Percentiles rank a stretch among this genome's conserved stretches.
phyloP scores from a whole-genome alignment of 192 early-diverging fungal species.

The Paraglomus occultum region DNA sequence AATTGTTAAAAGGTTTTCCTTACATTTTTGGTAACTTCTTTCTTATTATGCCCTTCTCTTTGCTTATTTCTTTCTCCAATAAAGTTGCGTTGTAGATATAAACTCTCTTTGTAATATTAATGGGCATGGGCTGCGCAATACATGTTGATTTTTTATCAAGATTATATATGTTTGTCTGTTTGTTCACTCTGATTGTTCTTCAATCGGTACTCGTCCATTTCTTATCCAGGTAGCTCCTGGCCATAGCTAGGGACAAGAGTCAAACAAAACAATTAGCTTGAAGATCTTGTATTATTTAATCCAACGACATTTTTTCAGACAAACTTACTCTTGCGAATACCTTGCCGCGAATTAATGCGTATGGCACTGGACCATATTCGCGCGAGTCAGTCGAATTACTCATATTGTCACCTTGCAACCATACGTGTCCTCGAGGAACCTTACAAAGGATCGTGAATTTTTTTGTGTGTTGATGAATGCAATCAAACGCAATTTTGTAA shows the following conservation, averaged over 20 bases:
- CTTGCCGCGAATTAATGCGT: conserved; percentile 75
- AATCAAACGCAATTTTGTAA: neutral
- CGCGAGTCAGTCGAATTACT: conserved; percentile 91
- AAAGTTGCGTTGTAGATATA: no score
- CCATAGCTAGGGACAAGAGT: conserved; percentile 5
- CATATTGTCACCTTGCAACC: conserved; percentile 91
- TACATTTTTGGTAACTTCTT: no score
- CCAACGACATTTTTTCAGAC: no score
- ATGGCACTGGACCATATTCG: conserved; percentile 81
- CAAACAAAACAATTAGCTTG: neutral
- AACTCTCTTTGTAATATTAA: no score
- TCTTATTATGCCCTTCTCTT: no score
- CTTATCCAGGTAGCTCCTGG: conserved; percentile 18
- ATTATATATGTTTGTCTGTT: no score
- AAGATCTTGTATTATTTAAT: no score
- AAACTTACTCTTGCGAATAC: conserved; percentile 61
- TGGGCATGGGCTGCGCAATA: no score
- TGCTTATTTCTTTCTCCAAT: no score
- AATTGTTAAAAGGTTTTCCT: no score
- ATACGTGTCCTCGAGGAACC: conserved; percentile 86
- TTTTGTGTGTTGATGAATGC: neutral
- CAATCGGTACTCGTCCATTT: conserved; percentile 14
- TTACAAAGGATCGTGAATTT: conserved; percentile 30
- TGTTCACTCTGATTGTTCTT: neutral
- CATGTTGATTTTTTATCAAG: no score